Evolutionary conservation across 345 rosid species (phyloP).

Genomic region (Aquilaria malaccensis): DNA sequence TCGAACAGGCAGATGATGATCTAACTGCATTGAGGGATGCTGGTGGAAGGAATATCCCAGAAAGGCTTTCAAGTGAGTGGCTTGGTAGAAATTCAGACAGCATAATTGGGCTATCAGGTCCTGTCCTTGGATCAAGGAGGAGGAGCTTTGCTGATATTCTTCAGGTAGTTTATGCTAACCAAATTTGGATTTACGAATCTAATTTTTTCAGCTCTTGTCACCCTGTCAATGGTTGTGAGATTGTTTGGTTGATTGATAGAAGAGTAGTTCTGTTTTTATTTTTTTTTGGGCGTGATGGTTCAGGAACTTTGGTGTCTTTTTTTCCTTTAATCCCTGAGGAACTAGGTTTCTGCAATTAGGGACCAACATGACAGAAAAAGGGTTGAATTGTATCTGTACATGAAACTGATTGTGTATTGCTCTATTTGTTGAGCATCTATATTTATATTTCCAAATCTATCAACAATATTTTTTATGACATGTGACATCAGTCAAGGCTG

Average conservation of each 20-base stretch:
- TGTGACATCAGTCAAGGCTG: too few relatives aligned
- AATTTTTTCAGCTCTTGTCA: too few relatives aligned
- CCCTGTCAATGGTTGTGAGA: background rate
- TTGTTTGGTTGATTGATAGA: background rate
- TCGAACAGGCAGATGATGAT: constrained; percentile 57
- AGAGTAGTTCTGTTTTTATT: background rate
- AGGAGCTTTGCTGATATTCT: constrained; percentile 97
- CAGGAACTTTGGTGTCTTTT: too few relatives aligned
- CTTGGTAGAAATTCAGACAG: constrained; percentile 38
- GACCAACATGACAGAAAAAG: too few relatives aligned
- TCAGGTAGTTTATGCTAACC: constrained; percentile 42
- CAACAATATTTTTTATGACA: too few relatives aligned
- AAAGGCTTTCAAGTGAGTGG: constrained; percentile 42
- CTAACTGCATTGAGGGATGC: constrained; percentile 58
- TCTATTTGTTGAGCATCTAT: too few relatives aligned
- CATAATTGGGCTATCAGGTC: constrained; percentile 27
- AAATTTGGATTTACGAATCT: background rate
- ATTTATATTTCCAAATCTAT: too few relatives aligned
- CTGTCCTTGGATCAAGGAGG: constrained; percentile 67
- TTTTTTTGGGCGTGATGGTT: background rate
- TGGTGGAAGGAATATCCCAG: constrained; percentile 26
- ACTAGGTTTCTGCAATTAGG: too few relatives aligned
- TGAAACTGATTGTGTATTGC: too few relatives aligned
- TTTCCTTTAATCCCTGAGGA: too few relatives aligned
- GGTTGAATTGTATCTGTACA: too few relatives aligned